These are phyloP conservation scores for Bonia amplexicaulis DNA, from an alignment of 176 grass and related monocot species.

Conservation along the genomic window DNA sequence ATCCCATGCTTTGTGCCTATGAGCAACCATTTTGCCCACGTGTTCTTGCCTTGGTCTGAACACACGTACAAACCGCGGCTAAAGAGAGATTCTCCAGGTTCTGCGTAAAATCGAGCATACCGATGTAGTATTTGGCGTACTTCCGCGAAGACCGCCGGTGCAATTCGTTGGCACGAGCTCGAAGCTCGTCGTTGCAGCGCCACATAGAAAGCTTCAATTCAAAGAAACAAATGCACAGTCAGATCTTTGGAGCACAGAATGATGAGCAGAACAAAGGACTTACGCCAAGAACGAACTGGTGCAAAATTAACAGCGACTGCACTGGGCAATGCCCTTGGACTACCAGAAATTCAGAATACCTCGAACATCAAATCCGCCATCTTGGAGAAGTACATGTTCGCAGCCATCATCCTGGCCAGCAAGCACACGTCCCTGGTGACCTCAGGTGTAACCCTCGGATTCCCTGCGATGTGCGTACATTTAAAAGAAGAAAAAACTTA, in stretches of 20 bases:
- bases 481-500: not conserved
- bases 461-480: conserved; percentile 19
- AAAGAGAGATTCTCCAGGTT: not conserved
- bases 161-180: conserved; percentile 48
- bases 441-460: conserved; percentile 73
- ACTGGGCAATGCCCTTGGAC: not conserved
- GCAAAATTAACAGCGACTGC: not conserved
- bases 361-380: conserved; percentile 80
- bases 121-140: conserved; percentile 77
- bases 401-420: conserved; percentile 79
- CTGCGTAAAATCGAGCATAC: not conserved
- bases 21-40: not conserved
- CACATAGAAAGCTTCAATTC: conserved; percentile 62
- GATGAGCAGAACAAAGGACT: not conserved
- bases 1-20: too few relatives aligned
- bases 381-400: conserved; percentile 75
- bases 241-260: not conserved
- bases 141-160: conserved; percentile 35
- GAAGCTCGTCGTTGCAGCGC: conserved; percentile 68
- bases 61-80: not conserved
- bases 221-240: not conserved
- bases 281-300: not conserved
- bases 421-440: conserved; percentile 73
- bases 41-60: not conserved
- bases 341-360: conserved; percentile 23